A percentile compares a stretch with the other conserved stretches of the same genome.
Evolutionary conservation across 257 asterid species (phyloP).

Genomic region (Solanum sitiens): DNA sequence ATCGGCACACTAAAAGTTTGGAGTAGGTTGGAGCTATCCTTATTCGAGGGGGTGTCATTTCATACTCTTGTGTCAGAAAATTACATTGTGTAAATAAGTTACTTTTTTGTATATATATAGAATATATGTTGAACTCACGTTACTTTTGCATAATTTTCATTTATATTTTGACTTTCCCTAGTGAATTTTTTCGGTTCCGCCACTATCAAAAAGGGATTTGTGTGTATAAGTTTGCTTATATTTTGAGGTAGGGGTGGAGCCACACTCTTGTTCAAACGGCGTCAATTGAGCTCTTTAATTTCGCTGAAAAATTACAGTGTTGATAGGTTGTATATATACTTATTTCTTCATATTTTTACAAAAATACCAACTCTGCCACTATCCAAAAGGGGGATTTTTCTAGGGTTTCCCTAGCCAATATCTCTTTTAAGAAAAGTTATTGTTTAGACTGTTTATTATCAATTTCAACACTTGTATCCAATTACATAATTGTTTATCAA

Average conservation of each 20-base stretch:
- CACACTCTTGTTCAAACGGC: background rate
- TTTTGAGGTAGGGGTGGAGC: background rate
- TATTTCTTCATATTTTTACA: no score
- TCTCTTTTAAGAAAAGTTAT: background rate
- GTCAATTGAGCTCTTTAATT: background rate
- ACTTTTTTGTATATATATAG: background rate
- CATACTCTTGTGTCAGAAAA: accelerated
- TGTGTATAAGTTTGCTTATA: no score
- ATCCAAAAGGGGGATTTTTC: background rate
- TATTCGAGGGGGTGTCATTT: background rate
- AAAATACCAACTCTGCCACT: background rate
- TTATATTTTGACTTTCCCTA: background rate
- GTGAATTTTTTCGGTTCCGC: accelerated
- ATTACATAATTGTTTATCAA: background rate
- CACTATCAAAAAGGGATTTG: background rate
- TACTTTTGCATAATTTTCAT: background rate
- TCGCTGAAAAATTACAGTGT: background rate
- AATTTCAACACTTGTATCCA: background rate
- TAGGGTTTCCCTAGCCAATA: background rate
- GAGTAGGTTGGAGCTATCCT: background rate
- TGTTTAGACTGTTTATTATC: background rate
- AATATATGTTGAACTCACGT: background rate
- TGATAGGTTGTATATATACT: background rate
- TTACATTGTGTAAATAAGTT: background rate
- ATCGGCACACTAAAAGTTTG: background rate